Evolutionary conservation across 139 green algal genomes (phyloP).

Genomic region (Chlamydomonas eustigma): DNA sequence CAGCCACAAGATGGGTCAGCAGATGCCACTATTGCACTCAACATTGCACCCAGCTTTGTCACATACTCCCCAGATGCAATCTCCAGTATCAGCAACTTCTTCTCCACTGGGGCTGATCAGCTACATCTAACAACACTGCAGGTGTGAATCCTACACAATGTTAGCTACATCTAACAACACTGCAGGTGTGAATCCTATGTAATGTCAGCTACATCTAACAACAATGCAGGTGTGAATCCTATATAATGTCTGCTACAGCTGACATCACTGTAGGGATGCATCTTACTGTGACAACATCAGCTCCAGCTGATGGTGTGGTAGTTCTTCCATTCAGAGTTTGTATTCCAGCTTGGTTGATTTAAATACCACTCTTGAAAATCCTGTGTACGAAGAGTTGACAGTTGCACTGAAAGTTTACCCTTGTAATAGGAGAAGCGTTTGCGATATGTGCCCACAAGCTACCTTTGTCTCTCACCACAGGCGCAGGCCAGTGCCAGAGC

Average conservation of each 20-base stretch:
- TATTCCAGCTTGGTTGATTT: too few relatives aligned
- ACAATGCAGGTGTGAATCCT: constrained; percentile 38
- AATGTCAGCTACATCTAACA: constrained; percentile 4
- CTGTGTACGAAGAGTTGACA: too few relatives aligned
- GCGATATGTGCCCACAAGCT: too few relatives aligned
- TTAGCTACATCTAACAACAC: constrained; percentile 11
- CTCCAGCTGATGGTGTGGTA: too few relatives aligned
- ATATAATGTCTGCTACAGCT: constrained; percentile 11
- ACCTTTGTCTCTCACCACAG: constrained; percentile 21
- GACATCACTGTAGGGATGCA: constrained; percentile 30
- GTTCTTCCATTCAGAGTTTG: too few relatives aligned
- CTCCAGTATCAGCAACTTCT: constrained; percentile 66
- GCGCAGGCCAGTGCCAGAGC: constrained; percentile 44
- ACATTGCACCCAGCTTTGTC: constrained; percentile 73
- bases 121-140: constrained; percentile 25
- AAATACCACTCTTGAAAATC: too few relatives aligned
- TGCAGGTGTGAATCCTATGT: too few relatives aligned
- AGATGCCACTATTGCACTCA: constrained; percentile 55
- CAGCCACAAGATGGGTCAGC: constrained; percentile 67
- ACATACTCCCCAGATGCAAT: constrained; percentile 65
- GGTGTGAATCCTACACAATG: too few relatives aligned
- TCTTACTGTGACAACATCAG: too few relatives aligned
- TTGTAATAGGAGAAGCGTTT: too few relatives aligned
- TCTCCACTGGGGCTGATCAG: constrained; percentile 34
- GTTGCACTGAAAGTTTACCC: too few relatives aligned